Evolutionary conservation across 208 protist species (phyloP).

Genomic region (Porcisia hertigi): DNA sequence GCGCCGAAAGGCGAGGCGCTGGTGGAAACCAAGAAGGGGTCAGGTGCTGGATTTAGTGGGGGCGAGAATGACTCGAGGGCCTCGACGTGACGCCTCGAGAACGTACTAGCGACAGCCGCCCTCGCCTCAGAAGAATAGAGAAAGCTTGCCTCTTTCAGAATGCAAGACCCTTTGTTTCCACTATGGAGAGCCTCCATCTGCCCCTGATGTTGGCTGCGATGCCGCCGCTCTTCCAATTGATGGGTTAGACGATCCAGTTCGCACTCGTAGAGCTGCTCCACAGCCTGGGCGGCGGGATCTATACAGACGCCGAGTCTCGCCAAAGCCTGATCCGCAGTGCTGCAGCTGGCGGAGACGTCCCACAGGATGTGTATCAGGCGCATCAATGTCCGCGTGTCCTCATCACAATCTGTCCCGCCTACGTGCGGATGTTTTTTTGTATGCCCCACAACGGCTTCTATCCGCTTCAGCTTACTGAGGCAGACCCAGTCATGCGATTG

Average conservation of each 20-base stretch:
- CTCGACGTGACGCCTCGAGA: not conserved
- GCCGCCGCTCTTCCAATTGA: conserved; percentile 19
- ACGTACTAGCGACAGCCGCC: not conserved
- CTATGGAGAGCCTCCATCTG: not conserved
- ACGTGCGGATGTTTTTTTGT: not conserved
- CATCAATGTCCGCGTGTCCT: not conserved
- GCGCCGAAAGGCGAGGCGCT: not conserved
- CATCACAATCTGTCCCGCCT: not conserved
- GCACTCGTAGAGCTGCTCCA: conserved; percentile 24
- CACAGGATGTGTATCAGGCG: conserved; percentile 27
- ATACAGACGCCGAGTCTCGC: conserved; percentile 9
- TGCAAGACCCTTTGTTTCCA: not conserved
- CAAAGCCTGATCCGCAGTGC: conserved; percentile 10
- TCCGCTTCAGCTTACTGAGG: conserved; percentile 16
- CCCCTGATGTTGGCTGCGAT: not conserved
- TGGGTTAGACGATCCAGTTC: conserved; percentile 19
- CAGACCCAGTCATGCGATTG: not conserved
- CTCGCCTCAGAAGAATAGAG: not conserved
- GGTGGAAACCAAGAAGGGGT: not conserved
- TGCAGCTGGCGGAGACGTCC: conserved; percentile 14
- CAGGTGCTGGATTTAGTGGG: not conserved
- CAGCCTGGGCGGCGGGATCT: conserved; percentile 12
- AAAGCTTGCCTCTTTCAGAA: not conserved
- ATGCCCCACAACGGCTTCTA: conserved; percentile 11
- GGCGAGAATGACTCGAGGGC: not conserved